phyloP scores from a whole-genome alignment of 208 protist genomes.

The Leishmania lainsoni region DNA sequence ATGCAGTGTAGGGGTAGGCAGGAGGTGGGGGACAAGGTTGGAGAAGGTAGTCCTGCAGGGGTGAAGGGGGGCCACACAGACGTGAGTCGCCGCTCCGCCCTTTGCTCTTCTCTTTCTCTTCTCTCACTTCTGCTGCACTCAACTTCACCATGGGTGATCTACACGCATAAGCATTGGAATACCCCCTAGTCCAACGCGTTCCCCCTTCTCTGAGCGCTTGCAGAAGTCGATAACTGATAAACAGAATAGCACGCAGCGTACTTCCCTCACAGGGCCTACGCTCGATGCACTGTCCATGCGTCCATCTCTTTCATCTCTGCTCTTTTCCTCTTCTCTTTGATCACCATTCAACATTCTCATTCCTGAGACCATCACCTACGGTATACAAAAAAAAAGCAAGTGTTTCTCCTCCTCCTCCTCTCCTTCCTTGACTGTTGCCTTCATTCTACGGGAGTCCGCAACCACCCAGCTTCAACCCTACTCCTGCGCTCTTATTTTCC shows the following conservation, averaged over 20 bases:
- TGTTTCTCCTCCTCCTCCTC: too few relatives aligned
- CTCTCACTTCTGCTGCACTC: background rate
- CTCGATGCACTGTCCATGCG: background rate
- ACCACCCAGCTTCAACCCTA: background rate
- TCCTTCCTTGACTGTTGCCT: background rate
- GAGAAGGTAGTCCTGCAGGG: background rate
- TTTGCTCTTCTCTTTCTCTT: background rate
- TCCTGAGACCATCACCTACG: background rate
- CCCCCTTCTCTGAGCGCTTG: background rate
- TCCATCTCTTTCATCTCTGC: background rate
- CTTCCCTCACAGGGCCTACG: background rate
- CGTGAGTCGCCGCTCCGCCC: background rate
- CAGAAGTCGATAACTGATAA: background rate
- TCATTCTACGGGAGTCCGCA: too few relatives aligned
- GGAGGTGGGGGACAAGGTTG: background rate
- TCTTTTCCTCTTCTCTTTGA: background rate
- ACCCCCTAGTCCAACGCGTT: background rate
- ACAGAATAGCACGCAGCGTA: background rate
- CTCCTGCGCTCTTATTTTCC: background rate
- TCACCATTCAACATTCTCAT: slow-evolving; percentile 1
- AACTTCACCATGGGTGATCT: background rate
- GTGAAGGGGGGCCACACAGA: background rate
- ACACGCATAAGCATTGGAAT: background rate
- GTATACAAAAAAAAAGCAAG: background rate
- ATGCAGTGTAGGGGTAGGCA: background rate